Evolutionary conservation across 768 basidiomycete genomes (phyloP).

Genomic region (Trametes cubensis): DNA sequence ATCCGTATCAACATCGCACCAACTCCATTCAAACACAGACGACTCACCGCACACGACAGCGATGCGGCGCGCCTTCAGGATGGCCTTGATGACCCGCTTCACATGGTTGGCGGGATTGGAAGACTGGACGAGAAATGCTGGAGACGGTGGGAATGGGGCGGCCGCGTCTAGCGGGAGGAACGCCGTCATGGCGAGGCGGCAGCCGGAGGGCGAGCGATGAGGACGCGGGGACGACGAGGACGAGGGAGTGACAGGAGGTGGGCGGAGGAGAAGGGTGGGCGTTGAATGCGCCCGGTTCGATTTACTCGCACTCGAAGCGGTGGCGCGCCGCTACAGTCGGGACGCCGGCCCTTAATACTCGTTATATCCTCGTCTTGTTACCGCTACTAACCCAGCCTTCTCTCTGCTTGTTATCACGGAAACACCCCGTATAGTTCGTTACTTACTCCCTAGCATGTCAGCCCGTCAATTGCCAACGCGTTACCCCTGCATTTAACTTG

Average conservation of each 20-base stretch:
- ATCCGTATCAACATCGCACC: conserved; percentile 7
- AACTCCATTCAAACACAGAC: not conserved
- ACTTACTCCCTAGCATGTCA: not conserved
- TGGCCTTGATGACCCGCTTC: conserved; percentile 59
- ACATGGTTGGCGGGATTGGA: conserved; percentile 50
- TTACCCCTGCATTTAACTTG: not conserved
- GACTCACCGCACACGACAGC: conserved; percentile 85
- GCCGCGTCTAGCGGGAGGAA: conserved; percentile 60
- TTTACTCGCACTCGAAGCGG: conserved; percentile 19
- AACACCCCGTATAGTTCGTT: not conserved
- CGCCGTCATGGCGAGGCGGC: conserved; percentile 52
- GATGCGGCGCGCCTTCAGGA: conserved; percentile 78
- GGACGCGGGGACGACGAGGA: conserved; percentile 12
- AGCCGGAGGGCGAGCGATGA: conserved; percentile 6
- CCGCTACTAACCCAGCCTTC: not conserved
- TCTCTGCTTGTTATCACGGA: not conserved
- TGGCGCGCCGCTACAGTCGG: conserved; percentile 22
- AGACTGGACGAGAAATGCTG: conserved; percentile 58
- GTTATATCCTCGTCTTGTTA: not conserved
- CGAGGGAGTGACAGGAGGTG: conserved; percentile 10
- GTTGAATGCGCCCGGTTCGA: conserved; percentile 18
- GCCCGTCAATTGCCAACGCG: not conserved
- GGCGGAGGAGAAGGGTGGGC: conserved; percentile 11
- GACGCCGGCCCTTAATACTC: not conserved
- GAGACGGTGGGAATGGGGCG: conserved; percentile 50